A percentile compares a stretch with the other conserved stretches of the same genome.
phyloP scores from a whole-genome alignment of 2,329 filamentous ascomycete species.

The Paracamarosporium sp. region DNA sequence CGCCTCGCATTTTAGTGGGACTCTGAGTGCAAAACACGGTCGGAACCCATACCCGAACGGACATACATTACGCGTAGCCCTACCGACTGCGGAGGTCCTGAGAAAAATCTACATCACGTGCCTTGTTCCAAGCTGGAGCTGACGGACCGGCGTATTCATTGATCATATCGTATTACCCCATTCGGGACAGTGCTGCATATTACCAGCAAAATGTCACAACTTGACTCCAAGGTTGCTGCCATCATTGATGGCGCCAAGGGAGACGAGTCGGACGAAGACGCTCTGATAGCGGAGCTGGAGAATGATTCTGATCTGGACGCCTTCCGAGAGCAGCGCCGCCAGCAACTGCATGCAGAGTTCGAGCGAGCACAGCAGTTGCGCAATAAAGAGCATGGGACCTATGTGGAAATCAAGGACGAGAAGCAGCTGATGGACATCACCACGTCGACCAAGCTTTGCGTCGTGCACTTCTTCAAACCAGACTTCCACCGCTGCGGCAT shows the following conservation, averaged over 20 bases:
- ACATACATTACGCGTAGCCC: not conserved
- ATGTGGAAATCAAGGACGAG: conserved; percentile 64
- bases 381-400: conserved; percentile 59
- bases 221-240: conserved; percentile 60
- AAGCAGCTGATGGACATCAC: conserved; percentile 66
- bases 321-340: conserved; percentile 64
- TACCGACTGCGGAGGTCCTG: not conserved
- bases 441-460: conserved; percentile 62
- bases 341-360: conserved; percentile 65
- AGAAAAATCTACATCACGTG: not conserved
- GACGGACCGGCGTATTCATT: not conserved
- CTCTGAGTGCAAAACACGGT: not conserved
- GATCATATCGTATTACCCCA: not conserved
- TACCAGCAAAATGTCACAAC: conserved; percentile 46
- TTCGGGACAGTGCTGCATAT: not conserved
- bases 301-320: conserved; percentile 60
- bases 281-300: conserved; percentile 65
- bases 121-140: not conserved
- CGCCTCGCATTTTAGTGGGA: not conserved
- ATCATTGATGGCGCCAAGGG: conserved; percentile 54
- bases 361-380: conserved; percentile 59
- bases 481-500: conserved; percentile 68
- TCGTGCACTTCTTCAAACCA: conserved; percentile 70
- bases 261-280: conserved; percentile 63
- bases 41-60: not conserved